phyloP scores from a whole-genome alignment of 176 grass and related monocot species.

The Ananas comosus region DNA sequence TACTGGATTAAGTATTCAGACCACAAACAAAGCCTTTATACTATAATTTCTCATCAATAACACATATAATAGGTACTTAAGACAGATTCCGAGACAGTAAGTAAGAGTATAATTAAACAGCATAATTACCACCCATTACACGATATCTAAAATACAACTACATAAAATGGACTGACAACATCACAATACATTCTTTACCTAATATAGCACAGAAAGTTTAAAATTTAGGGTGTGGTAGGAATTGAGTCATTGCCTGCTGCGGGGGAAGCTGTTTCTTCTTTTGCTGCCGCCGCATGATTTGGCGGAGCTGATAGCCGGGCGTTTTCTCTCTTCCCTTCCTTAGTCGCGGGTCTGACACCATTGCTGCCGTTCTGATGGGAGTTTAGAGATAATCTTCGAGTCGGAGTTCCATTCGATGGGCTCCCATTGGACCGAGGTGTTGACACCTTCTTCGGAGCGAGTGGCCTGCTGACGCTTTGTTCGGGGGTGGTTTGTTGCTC shows the following conservation, averaged over 20 bases:
- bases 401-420: constrained; percentile 48
- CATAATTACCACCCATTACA: background rate
- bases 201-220: constrained; percentile 35
- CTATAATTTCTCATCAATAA: no score
- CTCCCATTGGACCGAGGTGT: constrained; percentile 51
- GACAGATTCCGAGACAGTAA: no score
- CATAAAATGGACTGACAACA: background rate
- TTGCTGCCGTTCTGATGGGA: constrained; percentile 39
- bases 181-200: constrained; percentile 24
- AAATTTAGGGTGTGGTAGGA: constrained; percentile 54
- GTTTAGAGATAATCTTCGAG: constrained; percentile 66
- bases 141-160: background rate
- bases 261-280: constrained; percentile 40
- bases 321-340: constrained; percentile 60
- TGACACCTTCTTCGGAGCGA: constrained; percentile 52
- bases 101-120: background rate
- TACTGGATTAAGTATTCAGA: no score
- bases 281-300: constrained; percentile 20
- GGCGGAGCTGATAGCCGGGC: constrained; percentile 25
- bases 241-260: constrained; percentile 35
- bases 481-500: constrained; percentile 59
- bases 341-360: constrained; percentile 40
- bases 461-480: constrained; percentile 45
- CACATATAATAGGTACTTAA: no score
- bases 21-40: no score